Evolutionary conservation across 73 alveolate genomes (phyloP).

Genomic region (Blepharisma japonicum): DNA sequence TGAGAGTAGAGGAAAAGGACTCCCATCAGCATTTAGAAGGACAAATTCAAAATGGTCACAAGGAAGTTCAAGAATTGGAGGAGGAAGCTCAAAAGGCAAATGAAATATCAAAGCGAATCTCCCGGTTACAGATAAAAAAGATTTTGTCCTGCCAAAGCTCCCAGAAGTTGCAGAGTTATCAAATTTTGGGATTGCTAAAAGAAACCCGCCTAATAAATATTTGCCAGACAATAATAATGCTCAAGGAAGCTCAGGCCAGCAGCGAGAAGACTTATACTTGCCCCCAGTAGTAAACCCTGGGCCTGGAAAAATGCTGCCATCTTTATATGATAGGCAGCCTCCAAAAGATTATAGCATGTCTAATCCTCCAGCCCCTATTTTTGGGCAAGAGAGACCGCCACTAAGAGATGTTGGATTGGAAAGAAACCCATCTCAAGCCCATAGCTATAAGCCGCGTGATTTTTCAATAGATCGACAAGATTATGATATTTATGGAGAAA

Average conservation of each 20-base stretch:
- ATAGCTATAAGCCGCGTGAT: not conserved
- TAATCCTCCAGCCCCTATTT: no score
- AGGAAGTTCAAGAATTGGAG: slow-evolving; percentile 21
- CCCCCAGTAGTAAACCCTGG: not conserved
- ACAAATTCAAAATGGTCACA: slow-evolving; percentile 25
- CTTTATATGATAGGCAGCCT: not conserved
- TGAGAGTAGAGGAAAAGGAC: slow-evolving; percentile 6
- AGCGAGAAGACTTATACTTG: not conserved
- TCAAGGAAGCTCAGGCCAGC: no score
- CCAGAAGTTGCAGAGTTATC: slow-evolving; percentile 11
- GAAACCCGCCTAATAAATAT: not conserved
- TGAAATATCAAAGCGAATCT: not conserved
- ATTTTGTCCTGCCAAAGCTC: not conserved
- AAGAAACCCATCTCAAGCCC: not conserved
- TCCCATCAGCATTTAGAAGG: not conserved
- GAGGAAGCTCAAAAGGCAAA: slow-evolving; percentile 17
- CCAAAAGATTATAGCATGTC: no score
- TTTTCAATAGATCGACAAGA: not conserved
- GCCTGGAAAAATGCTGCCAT: not conserved
- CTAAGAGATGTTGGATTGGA: not conserved
- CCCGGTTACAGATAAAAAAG: not conserved
- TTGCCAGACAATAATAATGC: no score
- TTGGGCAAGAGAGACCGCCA: not conserved
- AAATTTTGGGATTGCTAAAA: not conserved
- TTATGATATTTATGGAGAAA: not conserved